Evolutionary conservation across 2,329 filamentous ascomycete genomes (phyloP).

Genomic region (Pestalotiopsis sp.): DNA sequence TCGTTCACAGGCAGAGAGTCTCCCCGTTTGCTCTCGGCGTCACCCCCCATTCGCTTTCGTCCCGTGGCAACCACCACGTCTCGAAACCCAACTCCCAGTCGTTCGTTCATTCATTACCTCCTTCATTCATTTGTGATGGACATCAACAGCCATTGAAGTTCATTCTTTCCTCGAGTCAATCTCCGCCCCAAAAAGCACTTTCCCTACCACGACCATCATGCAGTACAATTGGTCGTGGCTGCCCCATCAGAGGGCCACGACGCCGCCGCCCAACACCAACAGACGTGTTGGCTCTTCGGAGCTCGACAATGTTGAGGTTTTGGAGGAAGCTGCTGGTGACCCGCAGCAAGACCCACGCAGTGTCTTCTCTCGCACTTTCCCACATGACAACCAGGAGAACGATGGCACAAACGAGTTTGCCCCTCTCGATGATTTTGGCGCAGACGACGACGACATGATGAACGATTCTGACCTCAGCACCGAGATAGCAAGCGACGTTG

Average conservation of each 20-base stretch:
- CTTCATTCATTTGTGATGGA: too few relatives aligned
- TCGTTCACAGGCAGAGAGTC: too few relatives aligned
- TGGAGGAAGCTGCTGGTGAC: conserved; percentile 13
- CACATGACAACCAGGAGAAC: conserved; percentile 25
- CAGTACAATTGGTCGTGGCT: conserved; percentile 13
- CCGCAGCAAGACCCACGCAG: background rate
- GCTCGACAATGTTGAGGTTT: conserved; percentile 1
- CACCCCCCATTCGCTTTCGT: too few relatives aligned
- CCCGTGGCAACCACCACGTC: too few relatives aligned
- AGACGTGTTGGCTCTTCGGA: background rate
- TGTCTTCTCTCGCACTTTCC: background rate
- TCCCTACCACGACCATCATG: background rate
- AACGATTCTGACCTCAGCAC: conserved; percentile 21
- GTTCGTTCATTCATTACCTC: too few relatives aligned
- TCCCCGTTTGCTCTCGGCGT: too few relatives aligned
- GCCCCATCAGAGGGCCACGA: background rate
- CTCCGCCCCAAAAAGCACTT: too few relatives aligned
- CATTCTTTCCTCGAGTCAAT: too few relatives aligned
- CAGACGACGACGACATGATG: conserved; percentile 21
- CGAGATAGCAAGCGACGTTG: conserved; percentile 20
- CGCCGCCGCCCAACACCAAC: background rate
- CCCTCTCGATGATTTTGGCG: conserved; percentile 9
- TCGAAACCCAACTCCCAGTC: too few relatives aligned
- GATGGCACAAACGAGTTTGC: conserved; percentile 23
- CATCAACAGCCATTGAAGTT: too few relatives aligned